Base-by-base conservation (phyloP, 2,329 filamentous ascomycete species). In the Hymenoscyphus scutula region DNA sequence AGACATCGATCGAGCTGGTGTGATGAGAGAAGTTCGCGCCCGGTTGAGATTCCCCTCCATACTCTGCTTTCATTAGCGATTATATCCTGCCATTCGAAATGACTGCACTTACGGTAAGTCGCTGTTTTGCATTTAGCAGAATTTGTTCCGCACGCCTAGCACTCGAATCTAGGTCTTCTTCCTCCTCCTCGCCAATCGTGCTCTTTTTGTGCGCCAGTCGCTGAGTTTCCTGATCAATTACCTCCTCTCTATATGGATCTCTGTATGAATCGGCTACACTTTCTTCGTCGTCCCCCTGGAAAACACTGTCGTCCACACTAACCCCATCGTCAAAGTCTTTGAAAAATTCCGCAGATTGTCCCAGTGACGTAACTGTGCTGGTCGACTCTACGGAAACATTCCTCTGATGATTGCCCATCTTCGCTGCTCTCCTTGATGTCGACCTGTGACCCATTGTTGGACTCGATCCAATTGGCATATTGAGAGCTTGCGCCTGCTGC, bases 21-120 rank as follows among this genome's bases (percentile, higher is more conserved):
- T 79, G 37, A 80, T 77, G 54, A 91, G 79, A 10, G 89, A 88
- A 66, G 84, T 86, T 70, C 91, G 85, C 32, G 92, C 93, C 64
- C 91, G 88, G 62, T 84, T 88, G 23, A 97, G 80, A 70, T 97
- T 97, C 41, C 89, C 92, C 77, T 97, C 94, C 92, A 97, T 97
- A 34, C 91, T 90, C 92, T 96, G 62, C 48, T 32, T 29, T n/a
- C 29, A 61, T 71, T 56, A 72, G 66, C 51, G 62, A 62, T 38
- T 60, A 17, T 19, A 13, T 30, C 34, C 11, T 37, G 3, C 27
- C 25, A 37, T 30, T 30, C 34, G 29, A 48, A n/a, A 41, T 15
- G 58, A 25, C 34, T 57, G 19, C 41, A 77, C 90, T 75, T 81
- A 96, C 92, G 73, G 91, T 95, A 65, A 98, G 81, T 69, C 92